Base-by-base conservation (phyloP, 1,284 basidiomycete species). In the Pholiota adiposa region DNA sequence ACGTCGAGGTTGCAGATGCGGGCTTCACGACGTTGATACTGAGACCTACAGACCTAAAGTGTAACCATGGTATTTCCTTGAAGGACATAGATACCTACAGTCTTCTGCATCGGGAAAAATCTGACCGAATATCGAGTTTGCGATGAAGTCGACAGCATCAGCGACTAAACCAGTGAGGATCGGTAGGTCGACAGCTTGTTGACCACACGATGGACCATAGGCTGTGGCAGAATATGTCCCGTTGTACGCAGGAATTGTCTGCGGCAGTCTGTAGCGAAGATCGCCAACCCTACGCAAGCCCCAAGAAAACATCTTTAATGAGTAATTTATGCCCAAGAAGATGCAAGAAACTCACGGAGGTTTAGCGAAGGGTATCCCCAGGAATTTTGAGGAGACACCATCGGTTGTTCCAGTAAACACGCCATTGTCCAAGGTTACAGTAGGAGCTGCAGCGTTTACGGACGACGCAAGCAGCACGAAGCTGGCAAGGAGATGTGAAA, bases 11-110 rank as follows among this genome's bases (percentile, higher is more conserved):
- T 1, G 77, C 72, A n/a, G 69, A 72, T 1, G 76, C 69, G 3
- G 86, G 82, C 31, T 76, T 80, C 54, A 83, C 74, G 4, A 89
- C 79, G 66, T 88, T 88, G 63, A 88, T 66, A 1, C 78, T 81
- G 38, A 89, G 71, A 67, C 87, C 86, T 82, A 25, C 16, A 33
- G 8, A 25, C 7, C 11, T 19, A n/a, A 9, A 16, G 12, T 12
- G 21, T 25, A 4, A n/a, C 1, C 1, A 41, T 8, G 19, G 1
- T 38, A 27, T 21, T 36, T 44, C 12, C 31, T 12, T 25, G 8
- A 21, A 34, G 6, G 16, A 55, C 7, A 40, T 29, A 27, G 14
- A 3, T n/a, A 63, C 79, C 62, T 58, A 83, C 82, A 85, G 64
- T 84, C 82, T 67, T 85, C 83, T 52, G 72, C 70, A 34, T 76